Conservation (phyloP, 352 stramenopile genomes). For the Nothophytophthora sp. region DNA sequence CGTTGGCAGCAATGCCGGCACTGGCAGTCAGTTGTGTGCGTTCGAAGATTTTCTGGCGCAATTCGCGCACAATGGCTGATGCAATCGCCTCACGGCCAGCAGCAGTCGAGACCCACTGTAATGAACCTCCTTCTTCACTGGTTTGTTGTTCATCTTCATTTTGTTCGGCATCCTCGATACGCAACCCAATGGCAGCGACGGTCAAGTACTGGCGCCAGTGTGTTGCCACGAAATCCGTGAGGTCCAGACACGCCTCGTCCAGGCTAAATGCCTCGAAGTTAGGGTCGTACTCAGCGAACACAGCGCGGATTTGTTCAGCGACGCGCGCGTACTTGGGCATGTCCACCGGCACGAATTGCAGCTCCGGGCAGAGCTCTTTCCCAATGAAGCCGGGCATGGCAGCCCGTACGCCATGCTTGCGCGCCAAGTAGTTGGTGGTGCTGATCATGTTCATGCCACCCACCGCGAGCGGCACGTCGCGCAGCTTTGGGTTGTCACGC, state of each 20-base stretch:
- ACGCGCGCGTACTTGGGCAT: slow-evolving; percentile 92
- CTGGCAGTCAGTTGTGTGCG: slow-evolving; percentile 93
- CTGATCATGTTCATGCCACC: slow-evolving; percentile 94
- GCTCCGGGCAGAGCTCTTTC: slow-evolving; percentile 92
- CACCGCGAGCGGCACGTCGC: slow-evolving; percentile 91
- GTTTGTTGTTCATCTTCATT: slow-evolving; percentile 10
- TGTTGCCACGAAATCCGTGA: slow-evolving; percentile 86
- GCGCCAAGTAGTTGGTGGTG: slow-evolving; percentile 96
- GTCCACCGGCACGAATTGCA: slow-evolving; percentile 93
- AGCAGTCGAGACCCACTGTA: slow-evolving; percentile 10
- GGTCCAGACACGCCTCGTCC: slow-evolving; percentile 95
- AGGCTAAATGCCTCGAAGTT: slow-evolving; percentile 90
- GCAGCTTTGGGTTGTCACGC: slow-evolving; percentile 88
- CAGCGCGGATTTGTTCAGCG: slow-evolving; percentile 59
- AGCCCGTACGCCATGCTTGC: slow-evolving; percentile 93
- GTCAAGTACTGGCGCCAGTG: slow-evolving; percentile 55
- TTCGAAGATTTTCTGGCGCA: slow-evolving; percentile 82
- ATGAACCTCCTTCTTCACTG: not conserved
- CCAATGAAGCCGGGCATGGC: slow-evolving; percentile 98
- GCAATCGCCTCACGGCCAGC: slow-evolving; percentile 30
- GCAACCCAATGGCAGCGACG: too few relatives aligned
- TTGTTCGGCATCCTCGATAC: not conserved
- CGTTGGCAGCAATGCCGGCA: slow-evolving; percentile 92
- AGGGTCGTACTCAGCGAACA: slow-evolving; percentile 95
- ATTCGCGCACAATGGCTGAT: slow-evolving; percentile 73